Evolutionary conservation across 345 rosid genomes (phyloP), one percentile per base, ranked within the genome.

Genomic region (Noccaea caerulescens): DNA sequence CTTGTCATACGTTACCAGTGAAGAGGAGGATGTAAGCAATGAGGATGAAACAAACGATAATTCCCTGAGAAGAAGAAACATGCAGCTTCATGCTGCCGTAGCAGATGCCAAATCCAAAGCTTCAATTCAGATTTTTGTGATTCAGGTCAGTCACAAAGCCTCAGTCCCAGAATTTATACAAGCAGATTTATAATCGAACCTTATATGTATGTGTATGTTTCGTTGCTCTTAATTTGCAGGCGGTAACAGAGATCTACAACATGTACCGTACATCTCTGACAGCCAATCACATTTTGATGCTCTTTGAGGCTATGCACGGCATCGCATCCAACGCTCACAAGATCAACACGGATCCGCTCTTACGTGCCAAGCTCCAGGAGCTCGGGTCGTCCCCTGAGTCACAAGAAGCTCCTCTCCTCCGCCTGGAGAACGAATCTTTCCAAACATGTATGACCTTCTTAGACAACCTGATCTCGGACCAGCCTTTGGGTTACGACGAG

Each of bases 101-200:
- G 78, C 86, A 76, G 88, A 89, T 80, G 89, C 90, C 16, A 92
- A 92, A 78, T 92, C 92, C 72, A 81, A 94, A 65, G 90, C 98
- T 63, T 88, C 96, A 68, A 77, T 92, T 74, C 98, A 92, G 77
- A 90, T 89, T 72, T 80, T 86, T 66, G 75, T 92, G 76, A 85
- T 89, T 69, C 96, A 92, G 96, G 97, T 91, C 68, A 18, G 67
- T 43, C 72, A 11, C 68, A 16, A 27, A 34, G 47, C 39, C 50
- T 79, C 60, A 27, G 30, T 27, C 30, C 30, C 30, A 20, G 23
- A 20, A 20, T 20, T 20, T 9, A 45, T 2, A 13, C 1, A 55
- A 23, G 33, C 38, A 7, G 7, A 11, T 14, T 51, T 14, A 33
- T 32, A 51, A 20, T 20, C 39, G 36, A 54, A 3, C 16, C 51